Base-by-base conservation (phyloP, 2,329 filamentous ascomycete genomes). In the Pestalotiopsis sp. region DNA sequence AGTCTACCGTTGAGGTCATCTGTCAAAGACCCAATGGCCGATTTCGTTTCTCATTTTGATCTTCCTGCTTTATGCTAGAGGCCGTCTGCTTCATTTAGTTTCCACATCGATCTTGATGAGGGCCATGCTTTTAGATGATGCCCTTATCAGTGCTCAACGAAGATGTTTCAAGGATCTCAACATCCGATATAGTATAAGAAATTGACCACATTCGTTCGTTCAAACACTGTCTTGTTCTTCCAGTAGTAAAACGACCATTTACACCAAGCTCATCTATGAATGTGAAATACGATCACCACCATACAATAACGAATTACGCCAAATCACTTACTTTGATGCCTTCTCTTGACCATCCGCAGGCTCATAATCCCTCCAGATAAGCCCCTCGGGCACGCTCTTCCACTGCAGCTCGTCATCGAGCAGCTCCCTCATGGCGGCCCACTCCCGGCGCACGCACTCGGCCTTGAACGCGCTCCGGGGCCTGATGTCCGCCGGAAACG, bases 391-490 rank as follows among this genome's bases (percentile, higher is more conserved):
- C 1, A 75, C 72, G 0, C 65, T 58, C 48, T 74, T 73, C 75
- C 75, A 76, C 68, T 76, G 75, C 55, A 70, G 52, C 3, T 74
- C 70, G 6, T 68, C 61, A 67, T 76, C 74, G 4, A 76, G 71
- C 30, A 74, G 56, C 40, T 73, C 69, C 11, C 67, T 68, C 68
- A 72, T 71, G n/a, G 72, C 71, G 3, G 35, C 35, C 70, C 70
- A 72, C 38, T 69, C 70, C 7, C 66, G 30, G 9, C 68, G 64
- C n/a, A 72, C 39, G 13, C 66, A 66, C 7, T 57, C 56, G 13
- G 48, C 57, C 52, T 64, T 66, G 39, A 22, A 64, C 26, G 66
- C 64, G 39, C 68, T 71, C 30, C 70, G 66, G 6, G 69, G 66
- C 14, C 39, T 39, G 39, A 72, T 70, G 4, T 64, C 39, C 14